Evolutionary conservation across 768 basidiomycete genomes (phyloP).

Genomic region (Boletus pseudo-olivaceus): DNA sequence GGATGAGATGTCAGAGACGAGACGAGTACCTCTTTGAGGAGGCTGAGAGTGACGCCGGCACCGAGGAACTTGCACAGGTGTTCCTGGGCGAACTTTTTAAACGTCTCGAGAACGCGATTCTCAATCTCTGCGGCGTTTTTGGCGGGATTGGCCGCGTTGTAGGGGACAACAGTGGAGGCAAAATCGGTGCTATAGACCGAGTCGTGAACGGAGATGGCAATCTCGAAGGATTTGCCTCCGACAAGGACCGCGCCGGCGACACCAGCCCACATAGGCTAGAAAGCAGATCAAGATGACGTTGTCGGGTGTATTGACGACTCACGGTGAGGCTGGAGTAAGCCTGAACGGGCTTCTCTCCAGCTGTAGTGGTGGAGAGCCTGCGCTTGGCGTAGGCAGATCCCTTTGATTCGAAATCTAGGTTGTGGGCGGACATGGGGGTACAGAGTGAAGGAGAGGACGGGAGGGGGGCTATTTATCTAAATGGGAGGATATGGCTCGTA

Average conservation of each 20-base stretch:
- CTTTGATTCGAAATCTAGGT: conserved; percentile 57
- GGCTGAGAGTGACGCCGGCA: conserved; percentile 67
- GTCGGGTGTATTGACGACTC: conserved; percentile 24
- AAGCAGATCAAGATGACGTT: conserved; percentile 13
- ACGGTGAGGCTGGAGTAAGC: conserved; percentile 67
- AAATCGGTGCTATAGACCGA: conserved; percentile 84
- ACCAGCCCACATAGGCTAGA: conserved; percentile 86
- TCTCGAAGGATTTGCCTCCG: conserved; percentile 59
- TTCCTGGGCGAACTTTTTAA: conserved; percentile 69
- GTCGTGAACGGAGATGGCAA: conserved; percentile 80
- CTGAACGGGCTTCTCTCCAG: conserved; percentile 48
- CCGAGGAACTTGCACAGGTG: conserved; percentile 87
- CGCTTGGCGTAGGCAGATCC: conserved; percentile 60
- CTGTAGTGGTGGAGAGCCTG: conserved; percentile 60
- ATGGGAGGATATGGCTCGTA: neutral
- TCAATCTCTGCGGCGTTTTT: conserved; percentile 62
- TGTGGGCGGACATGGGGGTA: conserved; percentile 47
- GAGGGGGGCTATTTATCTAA: conserved; percentile 33
- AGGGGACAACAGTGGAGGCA: conserved; percentile 53
- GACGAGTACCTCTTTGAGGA: conserved; percentile 61
- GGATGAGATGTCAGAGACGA: conserved; percentile 5
- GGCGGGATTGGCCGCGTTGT: conserved; percentile 46
- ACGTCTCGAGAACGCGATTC: conserved; percentile 54
- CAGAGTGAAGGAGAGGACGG: conserved; percentile 16
- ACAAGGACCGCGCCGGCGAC: conserved; percentile 62